Conservation (phyloP, 164 flowering plant genomes). For the Stephania yunnanensis region DNA sequence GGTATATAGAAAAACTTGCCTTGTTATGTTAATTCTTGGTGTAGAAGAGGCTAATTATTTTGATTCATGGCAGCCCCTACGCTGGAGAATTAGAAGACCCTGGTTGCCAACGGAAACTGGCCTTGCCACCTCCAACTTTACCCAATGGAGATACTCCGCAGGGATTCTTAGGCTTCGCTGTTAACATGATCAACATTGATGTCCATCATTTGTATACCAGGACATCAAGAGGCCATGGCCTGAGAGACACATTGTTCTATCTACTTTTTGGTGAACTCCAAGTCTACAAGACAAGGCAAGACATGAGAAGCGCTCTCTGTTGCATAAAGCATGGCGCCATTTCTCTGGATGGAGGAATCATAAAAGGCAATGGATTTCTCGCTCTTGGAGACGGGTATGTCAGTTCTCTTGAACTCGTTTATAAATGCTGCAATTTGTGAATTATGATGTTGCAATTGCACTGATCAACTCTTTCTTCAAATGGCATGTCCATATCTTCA, state of each 20-base stretch:
- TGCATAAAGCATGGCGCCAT: constrained; percentile 42
- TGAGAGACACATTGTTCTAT: constrained; percentile 64
- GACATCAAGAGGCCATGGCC: constrained; percentile 44
- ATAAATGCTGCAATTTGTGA: not conserved
- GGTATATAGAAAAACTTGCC: not conserved
- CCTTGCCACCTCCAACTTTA: constrained; percentile 33
- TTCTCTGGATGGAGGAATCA: constrained; percentile 65
- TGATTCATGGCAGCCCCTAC: constrained; percentile 39
- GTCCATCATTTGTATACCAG: constrained; percentile 16
- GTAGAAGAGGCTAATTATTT: not conserved
- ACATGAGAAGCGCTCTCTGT: constrained; percentile 36
- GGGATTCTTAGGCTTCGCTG: constrained; percentile 66
- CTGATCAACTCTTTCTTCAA: not conserved
- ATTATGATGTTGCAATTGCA: not conserved
- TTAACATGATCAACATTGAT: constrained; percentile 53
- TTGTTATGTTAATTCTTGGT: not conserved
- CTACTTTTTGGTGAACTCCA: constrained; percentile 58
- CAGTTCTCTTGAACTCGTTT: not conserved
- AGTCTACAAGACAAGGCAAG: constrained; percentile 46
- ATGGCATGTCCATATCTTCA: not conserved
- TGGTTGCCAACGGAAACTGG: constrained; percentile 35
- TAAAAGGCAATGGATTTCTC: constrained; percentile 41
- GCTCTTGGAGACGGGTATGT: constrained; percentile 48
- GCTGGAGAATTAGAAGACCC: constrained; percentile 18
- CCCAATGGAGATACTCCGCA: constrained; percentile 31